Base-by-base conservation (phyloP, 441 rosid genomes). In the Breynia disticha region DNA sequence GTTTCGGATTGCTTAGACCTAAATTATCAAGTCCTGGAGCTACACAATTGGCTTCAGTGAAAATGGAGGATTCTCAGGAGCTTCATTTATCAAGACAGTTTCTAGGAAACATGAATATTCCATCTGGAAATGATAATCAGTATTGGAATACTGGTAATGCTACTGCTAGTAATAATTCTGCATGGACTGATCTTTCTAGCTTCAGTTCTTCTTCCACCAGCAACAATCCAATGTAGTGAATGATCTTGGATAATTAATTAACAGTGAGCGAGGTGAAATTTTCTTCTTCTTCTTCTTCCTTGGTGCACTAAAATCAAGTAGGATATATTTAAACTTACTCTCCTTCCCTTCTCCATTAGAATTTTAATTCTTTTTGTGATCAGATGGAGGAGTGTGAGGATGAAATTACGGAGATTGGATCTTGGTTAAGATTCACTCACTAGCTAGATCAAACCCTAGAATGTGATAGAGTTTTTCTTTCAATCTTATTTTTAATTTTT, bases 151-250 rank as follows among this genome's bases (percentile, higher is more conserved):
- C 67, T 22, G 57, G 35, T 28, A 28, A 5, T 28, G 35, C 7
- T 24, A 64, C 67, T 22, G 57, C 7, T 28, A 28, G 7, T 28
- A 9, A 9, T 28, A 28, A 28, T 28, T 28, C 63, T 67, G 66
- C 81, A 16, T 87, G 95, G 97, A 83, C 80, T 5, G 96, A 90
- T 84, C 78, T 77, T 65, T 83, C 91, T 11, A 76, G 80, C 60
- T 87, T 84, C 58, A 79, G 80, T 67, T 81, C 96, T 66, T 84
- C 90, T 59, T 84, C 90, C 32, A 78, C 83, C 11, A 77, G 65
- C 61, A 73, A 79, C 61, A 72, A 76, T 62, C 73, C 46, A 22
- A 55, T 67, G 16, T 74, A 69, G 67, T 5, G 0, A 28, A 9
- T 9, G 35, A 9, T 28, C 7, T 19, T 20, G 37, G 19, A 41